Evolutionary conservation across 2,329 filamentous ascomycete species (phyloP), one percentile per base, ranked within the genome.

Genomic region (Penicillium griseofulvum): DNA sequence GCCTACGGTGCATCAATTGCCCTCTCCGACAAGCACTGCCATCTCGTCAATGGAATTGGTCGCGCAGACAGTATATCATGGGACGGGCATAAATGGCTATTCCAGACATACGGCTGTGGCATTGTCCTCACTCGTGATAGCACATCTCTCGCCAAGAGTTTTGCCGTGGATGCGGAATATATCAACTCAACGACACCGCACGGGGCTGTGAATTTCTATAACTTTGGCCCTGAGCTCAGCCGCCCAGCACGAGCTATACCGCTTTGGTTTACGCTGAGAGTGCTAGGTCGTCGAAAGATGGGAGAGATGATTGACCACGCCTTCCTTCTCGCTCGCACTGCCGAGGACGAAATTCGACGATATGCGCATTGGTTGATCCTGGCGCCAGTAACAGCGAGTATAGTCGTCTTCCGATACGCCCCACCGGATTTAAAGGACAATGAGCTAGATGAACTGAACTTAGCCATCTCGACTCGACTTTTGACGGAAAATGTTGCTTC

Each of bases 51-150:
- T n/a, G 61, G 55, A 14, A 10, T 69, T 0, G 55, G 44, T 7
- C 37, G 36, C 5, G 64, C 55, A 5, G 56, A 68, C 36, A 68
- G 63, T 45, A 49, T 68, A 10, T 54, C 65, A 2, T 67, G 64
- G 65, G 65, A 67, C 50, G 65, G 58, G 1, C 65, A 66, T 43
- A 67, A 67, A 36, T 66, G 64, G 62, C 53, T 65, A 1, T 66
- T 67, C 33, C 62, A 65, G 41, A 65, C 61, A 11, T 63, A 67
- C 45, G 63, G 63, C 2, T 68, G 64, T 49, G 66, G 66, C 1
- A 59, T 67, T 14, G 39, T 64, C 2, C 50, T 69, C 0, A 50
- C 61, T 2, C 56, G 61, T 1, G 38, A 68, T 14, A 48, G 36
- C 5, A 9, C 11, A 2, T 34, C 43, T 7, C 55, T 65, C 6